These are phyloP conservation scores for Buddleja alternifolia DNA, from an alignment of 257 asterid species.

Conservation along the genomic window DNA sequence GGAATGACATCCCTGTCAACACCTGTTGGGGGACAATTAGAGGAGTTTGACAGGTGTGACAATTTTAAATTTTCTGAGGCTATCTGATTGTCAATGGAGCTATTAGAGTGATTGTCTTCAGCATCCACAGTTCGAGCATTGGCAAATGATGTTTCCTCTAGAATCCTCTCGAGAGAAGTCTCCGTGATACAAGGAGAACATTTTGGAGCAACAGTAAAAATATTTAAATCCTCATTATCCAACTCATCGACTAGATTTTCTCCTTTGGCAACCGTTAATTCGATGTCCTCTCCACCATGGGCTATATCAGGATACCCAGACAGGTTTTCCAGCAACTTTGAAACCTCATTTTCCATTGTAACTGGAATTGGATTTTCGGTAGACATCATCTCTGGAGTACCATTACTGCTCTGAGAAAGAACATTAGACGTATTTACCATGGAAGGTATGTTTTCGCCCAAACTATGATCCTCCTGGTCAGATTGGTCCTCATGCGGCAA, in stretches of 20 bases:
- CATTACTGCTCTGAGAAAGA: conserved; percentile 32
- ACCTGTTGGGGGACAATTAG: conserved; percentile 28
- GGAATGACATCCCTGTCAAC: conserved; percentile 33
- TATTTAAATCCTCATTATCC: conserved; percentile 30
- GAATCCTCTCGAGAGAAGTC: conserved; percentile 31
- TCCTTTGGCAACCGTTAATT: conserved; percentile 25
- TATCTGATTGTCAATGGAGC: conserved; percentile 32
- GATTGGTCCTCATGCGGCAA: conserved; percentile 34
- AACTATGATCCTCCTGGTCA: conserved; percentile 31
- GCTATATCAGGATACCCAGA: conserved; percentile 33
- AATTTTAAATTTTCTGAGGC: conserved; percentile 33
- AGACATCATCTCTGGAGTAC: conserved; percentile 28
- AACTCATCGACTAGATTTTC: conserved; percentile 31
- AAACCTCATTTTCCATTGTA: conserved; percentile 23
- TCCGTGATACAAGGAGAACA: conserved; percentile 26
- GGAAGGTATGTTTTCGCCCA: conserved; percentile 30
- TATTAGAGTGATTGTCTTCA: conserved; percentile 33
- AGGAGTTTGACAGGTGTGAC: conserved; percentile 25
- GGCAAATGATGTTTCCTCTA: conserved; percentile 29
- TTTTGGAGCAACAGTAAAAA: conserved; percentile 34
- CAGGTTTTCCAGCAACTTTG: conserved; percentile 25
- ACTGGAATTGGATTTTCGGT: conserved; percentile 25
- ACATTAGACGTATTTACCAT: conserved; percentile 12
- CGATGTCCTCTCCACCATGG: conserved; percentile 24
- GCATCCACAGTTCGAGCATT: conserved; percentile 29